A percentile compares a stretch with the other conserved stretches of the same genome.
Evolutionary conservation across 257 asterid species (phyloP).

Genomic region (Solanum chilense): DNA sequence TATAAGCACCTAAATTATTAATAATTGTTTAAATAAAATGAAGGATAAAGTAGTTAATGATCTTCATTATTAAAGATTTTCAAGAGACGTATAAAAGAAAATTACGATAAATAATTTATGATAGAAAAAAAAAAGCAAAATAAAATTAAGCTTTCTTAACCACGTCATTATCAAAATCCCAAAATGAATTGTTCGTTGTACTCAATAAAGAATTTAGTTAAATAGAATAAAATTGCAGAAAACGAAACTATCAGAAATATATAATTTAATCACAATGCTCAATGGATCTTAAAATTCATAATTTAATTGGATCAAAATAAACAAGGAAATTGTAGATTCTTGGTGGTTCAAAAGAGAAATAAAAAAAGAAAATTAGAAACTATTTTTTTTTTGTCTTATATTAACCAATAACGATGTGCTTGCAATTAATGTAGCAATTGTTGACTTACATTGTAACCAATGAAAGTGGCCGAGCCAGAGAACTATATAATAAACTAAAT

Average conservation of each 20-base stretch:
- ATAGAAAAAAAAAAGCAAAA: background rate
- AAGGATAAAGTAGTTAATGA: background rate
- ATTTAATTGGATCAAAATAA: background rate
- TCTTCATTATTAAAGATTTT: background rate
- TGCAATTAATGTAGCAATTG: background rate
- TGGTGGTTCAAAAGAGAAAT: background rate
- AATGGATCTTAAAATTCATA: background rate
- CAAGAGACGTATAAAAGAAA: background rate
- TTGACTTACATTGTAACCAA: background rate
- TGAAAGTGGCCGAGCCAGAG: background rate
- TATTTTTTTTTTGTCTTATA: background rate
- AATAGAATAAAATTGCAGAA: background rate
- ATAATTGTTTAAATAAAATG: background rate
- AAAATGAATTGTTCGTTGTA: background rate
- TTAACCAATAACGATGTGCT: background rate
- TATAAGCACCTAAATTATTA: background rate
- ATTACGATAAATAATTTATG: background rate
- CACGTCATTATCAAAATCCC: background rate
- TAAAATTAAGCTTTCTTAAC: background rate
- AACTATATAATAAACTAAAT: background rate
- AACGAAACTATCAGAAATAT: background rate
- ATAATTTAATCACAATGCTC: background rate
- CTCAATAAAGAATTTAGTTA: background rate
- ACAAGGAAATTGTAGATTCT: background rate
- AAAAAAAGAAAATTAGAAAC: background rate